These are phyloP conservation scores for Adansonia grandidieri DNA, from an alignment of 441 rosid genomes.

Conservation along the genomic window DNA sequence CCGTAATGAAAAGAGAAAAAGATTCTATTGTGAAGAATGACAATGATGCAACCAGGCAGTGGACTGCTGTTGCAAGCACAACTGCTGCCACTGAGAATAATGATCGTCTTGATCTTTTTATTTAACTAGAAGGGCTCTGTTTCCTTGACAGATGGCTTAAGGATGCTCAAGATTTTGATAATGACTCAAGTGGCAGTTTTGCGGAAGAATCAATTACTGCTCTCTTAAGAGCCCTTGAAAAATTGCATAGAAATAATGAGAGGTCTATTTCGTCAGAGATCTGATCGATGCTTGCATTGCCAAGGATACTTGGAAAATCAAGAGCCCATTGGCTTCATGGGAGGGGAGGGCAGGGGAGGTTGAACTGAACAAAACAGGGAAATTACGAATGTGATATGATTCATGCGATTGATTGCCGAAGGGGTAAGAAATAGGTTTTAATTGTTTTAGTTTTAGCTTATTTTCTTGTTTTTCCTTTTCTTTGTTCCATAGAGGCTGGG, in stretches of 20 bases:
- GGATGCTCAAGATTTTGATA: conserved; percentile 57
- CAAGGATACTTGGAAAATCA: conserved; percentile 32
- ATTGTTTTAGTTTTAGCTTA: conserved; percentile 42
- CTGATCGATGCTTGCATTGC: conserved; percentile 43
- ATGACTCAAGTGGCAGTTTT: conserved; percentile 52
- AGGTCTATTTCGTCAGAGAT: conserved; percentile 78
- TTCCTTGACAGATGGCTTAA: conserved; percentile 81
- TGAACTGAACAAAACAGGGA: conserved; percentile 54
- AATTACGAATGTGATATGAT: conserved; percentile 47
- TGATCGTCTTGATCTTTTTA: conserved; percentile 91
- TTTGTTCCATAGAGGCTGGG: conserved; percentile 52
- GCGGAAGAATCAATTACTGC: conserved; percentile 78
- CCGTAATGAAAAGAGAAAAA: conserved; percentile 75
- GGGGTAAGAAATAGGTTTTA: conserved; percentile 37
- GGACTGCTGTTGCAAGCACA: conserved; percentile 62
- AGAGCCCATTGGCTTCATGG: conserved; percentile 49
- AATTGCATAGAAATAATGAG: conserved; percentile 67
- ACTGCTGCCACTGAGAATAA: conserved; percentile 60
- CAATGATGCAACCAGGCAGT: conserved; percentile 82
- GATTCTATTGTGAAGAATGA: conserved; percentile 61
- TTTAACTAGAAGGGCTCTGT: conserved; percentile 75
- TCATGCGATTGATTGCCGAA: conserved; percentile 54
- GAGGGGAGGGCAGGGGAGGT: conserved; percentile 30
- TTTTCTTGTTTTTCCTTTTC: conserved; percentile 32
- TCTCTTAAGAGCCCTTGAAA: conserved; percentile 72